phyloP scores from a whole-genome alignment of 2,329 filamentous ascomycete species.

The Talaromyces sp. region DNA sequence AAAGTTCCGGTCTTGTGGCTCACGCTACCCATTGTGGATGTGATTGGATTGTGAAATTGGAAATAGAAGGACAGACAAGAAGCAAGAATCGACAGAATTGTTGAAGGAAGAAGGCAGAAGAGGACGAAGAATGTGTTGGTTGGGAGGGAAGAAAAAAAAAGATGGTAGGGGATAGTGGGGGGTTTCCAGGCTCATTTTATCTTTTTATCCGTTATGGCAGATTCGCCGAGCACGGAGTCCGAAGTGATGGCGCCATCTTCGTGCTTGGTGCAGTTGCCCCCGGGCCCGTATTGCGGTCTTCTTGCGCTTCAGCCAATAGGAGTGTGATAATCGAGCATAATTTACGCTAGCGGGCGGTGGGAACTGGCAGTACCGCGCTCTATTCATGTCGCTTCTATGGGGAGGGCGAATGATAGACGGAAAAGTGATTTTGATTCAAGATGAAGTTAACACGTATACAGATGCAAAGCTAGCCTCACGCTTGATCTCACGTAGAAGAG shows the following conservation, averaged over 20 bases:
- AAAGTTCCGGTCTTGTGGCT: conserved; percentile 60
- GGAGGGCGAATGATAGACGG: not conserved
- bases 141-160: conserved; percentile 30
- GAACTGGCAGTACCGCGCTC: conserved; percentile 20
- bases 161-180: conserved; percentile 21
- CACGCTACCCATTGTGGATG: conserved; percentile 59
- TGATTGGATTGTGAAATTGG: conserved; percentile 23
- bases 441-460: not conserved
- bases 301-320: not conserved
- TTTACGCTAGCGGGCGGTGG: conserved; percentile 25
- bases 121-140: conserved; percentile 25
- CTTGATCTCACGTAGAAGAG: not conserved
- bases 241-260: conserved; percentile 19
- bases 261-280: not conserved
- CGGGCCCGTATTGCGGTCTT: conserved; percentile 6
- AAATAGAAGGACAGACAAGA: conserved; percentile 22
- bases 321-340: not conserved
- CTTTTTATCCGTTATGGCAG: conserved; percentile 12
- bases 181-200: conserved; percentile 25
- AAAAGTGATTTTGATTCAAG: not conserved
- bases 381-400: not conserved
- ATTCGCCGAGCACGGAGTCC: conserved; percentile 20
- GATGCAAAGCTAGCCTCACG: not conserved
- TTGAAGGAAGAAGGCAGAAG: conserved; percentile 22
- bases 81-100: conserved; percentile 19